phyloP scores from a whole-genome alignment of 345 rosid species.

The Salix arbutifolia region DNA sequence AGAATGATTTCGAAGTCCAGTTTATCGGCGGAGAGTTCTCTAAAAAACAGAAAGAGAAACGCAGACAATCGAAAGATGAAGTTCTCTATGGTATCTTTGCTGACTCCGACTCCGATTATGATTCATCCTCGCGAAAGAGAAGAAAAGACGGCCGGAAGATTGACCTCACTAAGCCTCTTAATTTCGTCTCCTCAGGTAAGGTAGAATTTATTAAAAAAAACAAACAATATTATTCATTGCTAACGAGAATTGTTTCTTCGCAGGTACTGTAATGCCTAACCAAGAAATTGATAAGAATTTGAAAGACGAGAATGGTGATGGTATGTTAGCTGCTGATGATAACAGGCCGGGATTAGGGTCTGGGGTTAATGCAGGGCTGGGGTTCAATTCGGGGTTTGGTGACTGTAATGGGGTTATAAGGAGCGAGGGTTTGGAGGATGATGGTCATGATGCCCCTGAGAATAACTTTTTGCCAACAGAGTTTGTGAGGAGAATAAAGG shows the following conservation, averaged over 20 bases:
- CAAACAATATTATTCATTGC: too few species aligned
- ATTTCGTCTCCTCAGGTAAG: slow-evolving; percentile 70
- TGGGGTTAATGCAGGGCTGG: slow-evolving; percentile 33
- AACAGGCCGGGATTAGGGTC: slow-evolving; percentile 45
- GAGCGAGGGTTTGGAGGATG: slow-evolving; percentile 19
- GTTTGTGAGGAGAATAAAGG: slow-evolving; percentile 70
- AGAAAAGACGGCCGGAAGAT: slow-evolving; percentile 42
- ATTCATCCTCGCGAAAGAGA: slow-evolving; percentile 42
- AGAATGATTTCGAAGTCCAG: slow-evolving; percentile 78
- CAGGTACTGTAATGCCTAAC: slow-evolving; percentile 69
- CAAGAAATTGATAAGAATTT: slow-evolving; percentile 59
- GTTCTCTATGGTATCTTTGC: slow-evolving; percentile 67
- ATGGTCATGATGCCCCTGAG: slow-evolving; percentile 25
- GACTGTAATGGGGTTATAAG: slow-evolving; percentile 11
- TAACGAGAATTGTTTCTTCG: slow-evolving; percentile 19
- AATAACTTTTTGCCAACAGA: slow-evolving; percentile 50
- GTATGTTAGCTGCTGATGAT: slow-evolving; percentile 24
- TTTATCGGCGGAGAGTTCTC: slow-evolving; percentile 73
- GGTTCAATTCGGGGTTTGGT: slow-evolving; percentile 20
- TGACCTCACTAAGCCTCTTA: slow-evolving; percentile 78
- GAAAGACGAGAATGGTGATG: slow-evolving; percentile 35
- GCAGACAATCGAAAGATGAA: slow-evolving; percentile 66
- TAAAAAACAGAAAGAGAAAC: slow-evolving; percentile 56
- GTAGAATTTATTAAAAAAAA: slow-evolving; percentile 14
- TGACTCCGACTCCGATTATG: slow-evolving; percentile 44